These are phyloP conservation scores for Hansenula sp. DNA, from an alignment of 1,139 yeast genomes.

Conservation along the genomic window DNA sequence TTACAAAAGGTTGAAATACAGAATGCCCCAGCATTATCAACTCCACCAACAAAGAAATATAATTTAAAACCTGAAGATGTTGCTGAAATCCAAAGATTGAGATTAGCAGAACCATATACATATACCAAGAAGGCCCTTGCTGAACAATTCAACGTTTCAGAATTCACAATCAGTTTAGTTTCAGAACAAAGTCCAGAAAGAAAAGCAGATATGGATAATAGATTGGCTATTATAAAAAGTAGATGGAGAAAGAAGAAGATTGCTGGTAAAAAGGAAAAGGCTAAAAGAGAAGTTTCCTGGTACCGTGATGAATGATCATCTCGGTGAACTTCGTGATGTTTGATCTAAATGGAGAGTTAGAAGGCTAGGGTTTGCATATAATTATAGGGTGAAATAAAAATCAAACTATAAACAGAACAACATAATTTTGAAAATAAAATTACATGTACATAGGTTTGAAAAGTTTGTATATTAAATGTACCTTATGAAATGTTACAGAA, in stretches of 20 bases:
- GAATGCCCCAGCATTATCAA: constrained; percentile 49
- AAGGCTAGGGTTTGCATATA: not conserved
- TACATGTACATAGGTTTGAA: not conserved
- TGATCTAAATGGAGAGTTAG: too few relatives aligned
- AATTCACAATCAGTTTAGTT: constrained; percentile 50
- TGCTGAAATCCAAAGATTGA: constrained; percentile 54
- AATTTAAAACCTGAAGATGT: constrained; percentile 60
- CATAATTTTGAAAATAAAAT: not conserved
- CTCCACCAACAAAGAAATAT: constrained; percentile 46
- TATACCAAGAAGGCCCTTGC: constrained; percentile 73
- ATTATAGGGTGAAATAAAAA: too few relatives aligned
- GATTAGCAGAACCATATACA: constrained; percentile 55
- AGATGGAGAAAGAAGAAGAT: constrained; percentile 50
- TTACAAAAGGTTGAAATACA: constrained; percentile 34
- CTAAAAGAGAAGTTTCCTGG: constrained; percentile 55
- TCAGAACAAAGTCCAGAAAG: constrained; percentile 39
- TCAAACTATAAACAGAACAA: too few relatives aligned
- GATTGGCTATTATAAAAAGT: constrained; percentile 38
- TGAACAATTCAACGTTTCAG: constrained; percentile 54
- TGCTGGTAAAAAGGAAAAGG: constrained; percentile 55
- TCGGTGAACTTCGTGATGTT: too few relatives aligned
- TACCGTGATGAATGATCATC: constrained; percentile 47
- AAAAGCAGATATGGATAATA: constrained; percentile 37
- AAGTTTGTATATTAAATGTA: not conserved
- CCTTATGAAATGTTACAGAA: not conserved